Conservation (phyloP, 768 basidiomycete genomes). For the Lactifluus hygrophoroides region DNA sequence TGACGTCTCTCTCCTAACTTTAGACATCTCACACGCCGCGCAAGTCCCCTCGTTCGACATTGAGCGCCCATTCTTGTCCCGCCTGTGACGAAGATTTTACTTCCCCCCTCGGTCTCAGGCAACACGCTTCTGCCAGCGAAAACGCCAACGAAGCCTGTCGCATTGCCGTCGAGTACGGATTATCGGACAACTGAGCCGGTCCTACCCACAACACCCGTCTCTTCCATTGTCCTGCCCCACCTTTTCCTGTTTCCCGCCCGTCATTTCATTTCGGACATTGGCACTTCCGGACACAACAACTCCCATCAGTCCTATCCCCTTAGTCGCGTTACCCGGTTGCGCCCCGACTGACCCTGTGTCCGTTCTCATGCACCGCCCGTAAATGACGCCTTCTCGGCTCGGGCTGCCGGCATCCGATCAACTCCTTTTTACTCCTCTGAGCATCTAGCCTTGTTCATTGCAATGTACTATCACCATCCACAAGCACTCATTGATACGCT, state of each 20-base stretch:
- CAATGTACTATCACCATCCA: constrained; percentile 18
- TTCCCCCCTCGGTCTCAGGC: constrained; percentile 47
- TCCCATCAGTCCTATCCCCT: background rate
- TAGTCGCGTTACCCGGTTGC: constrained; percentile 6
- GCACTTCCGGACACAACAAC: background rate
- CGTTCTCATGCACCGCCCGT: background rate
- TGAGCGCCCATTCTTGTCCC: constrained; percentile 50
- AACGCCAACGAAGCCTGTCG: constrained; percentile 60
- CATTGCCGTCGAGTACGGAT: constrained; percentile 64
- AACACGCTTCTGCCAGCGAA: constrained; percentile 45
- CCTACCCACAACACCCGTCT: background rate
- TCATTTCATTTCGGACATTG: background rate
- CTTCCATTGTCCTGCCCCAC: background rate
- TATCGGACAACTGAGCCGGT: constrained; percentile 22
- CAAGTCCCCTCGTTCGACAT: constrained; percentile 17
- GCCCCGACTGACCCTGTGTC: background rate
- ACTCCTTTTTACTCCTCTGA: constrained; percentile 15
- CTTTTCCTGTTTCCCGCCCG: background rate
- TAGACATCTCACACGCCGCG: constrained; percentile 14
- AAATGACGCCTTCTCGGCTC: constrained; percentile 13
- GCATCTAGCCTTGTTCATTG: constrained; percentile 17
- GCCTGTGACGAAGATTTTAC: constrained; percentile 66
- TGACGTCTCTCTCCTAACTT: background rate
- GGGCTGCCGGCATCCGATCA: constrained; percentile 11
- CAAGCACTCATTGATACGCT: constrained; percentile 15